phyloP scores from a whole-genome alignment of 495 filamentous ascomycete species.

The Lophiotrema nucula region DNA sequence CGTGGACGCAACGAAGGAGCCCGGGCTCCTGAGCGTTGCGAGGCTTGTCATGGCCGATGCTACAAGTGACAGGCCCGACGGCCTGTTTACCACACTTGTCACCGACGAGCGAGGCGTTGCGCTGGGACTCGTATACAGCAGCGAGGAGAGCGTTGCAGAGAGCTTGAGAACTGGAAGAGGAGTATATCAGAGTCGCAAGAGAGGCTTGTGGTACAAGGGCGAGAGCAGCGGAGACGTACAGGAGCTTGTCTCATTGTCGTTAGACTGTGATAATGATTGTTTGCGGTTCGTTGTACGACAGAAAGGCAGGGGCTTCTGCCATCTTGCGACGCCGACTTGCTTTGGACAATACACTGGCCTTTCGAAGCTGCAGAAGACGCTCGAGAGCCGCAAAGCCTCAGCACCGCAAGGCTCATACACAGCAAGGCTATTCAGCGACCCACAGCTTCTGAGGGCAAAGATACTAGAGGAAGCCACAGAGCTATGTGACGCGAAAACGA shows the following conservation, averaged over 20 bases:
- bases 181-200: constrained; percentile 93
- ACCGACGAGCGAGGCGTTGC: constrained; percentile 83
- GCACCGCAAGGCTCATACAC: constrained; percentile 92
- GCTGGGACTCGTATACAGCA: constrained; percentile 91
- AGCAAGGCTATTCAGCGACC: constrained; percentile 83
- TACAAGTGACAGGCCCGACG: constrained; percentile 79
- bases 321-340: constrained; percentile 85
- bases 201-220: constrained; percentile 95
- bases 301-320: constrained; percentile 88
- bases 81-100: constrained; percentile 82
- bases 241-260: constrained; percentile 75
- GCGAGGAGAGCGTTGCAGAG: constrained; percentile 80
- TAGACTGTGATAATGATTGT: constrained; percentile 93
- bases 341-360: constrained; percentile 83
- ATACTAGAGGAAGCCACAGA: constrained; percentile 98
- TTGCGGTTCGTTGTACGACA: constrained; percentile 86
- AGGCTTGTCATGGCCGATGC: constrained; percentile 67
- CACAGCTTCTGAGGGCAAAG: constrained; percentile 85
- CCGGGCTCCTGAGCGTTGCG: constrained; percentile 62
- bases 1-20: constrained; percentile 50
- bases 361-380: constrained; percentile 78
- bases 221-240: constrained; percentile 91
- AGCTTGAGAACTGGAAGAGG: constrained; percentile 83
- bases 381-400: constrained; percentile 71
- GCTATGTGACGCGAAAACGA: constrained; percentile 77